Evolutionary conservation across 2,329 filamentous ascomycete genomes (phyloP).

Genomic region (Phialocephala sp.): DNA sequence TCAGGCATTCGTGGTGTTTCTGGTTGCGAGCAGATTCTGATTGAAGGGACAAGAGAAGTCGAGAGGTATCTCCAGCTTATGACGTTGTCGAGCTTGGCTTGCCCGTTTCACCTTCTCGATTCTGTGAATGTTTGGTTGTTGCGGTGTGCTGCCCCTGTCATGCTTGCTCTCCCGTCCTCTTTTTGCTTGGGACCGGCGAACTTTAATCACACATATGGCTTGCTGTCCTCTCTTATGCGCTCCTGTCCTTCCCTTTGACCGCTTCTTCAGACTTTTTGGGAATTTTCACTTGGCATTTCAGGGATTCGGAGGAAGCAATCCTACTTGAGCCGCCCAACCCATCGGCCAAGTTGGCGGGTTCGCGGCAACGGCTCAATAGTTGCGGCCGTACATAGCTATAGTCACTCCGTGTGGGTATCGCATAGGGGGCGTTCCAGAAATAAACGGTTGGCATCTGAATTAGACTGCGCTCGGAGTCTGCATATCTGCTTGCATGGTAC

Average conservation of each 20-base stretch:
- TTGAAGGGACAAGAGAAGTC: not conserved
- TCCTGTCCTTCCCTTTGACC: slow-evolving; percentile 12
- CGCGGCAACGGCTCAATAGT: not conserved
- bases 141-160: slow-evolving; percentile 17
- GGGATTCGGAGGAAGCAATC: not conserved
- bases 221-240: not conserved
- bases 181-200: not conserved
- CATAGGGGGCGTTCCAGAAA: not conserved
- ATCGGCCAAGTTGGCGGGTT: slow-evolving; percentile 7
- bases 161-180: not conserved
- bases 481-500: not conserved
- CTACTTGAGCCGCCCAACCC: slow-evolving; percentile 8
- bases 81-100: not conserved
- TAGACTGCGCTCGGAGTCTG: not conserved
- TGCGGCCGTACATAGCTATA: not conserved
- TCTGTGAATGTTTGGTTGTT: slow-evolving; percentile 12
- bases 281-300: not conserved
- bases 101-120: slow-evolving; percentile 12
- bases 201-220: not conserved
- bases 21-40: not conserved
- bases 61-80: slow-evolving; percentile 6
- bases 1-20: not conserved
- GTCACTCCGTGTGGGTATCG: not conserved
- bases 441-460: not conserved
- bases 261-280: slow-evolving; percentile 11